Base-by-base conservation (phyloP, 2,329 filamentous ascomycete genomes). In the Leptographium radiaticola region DNA sequence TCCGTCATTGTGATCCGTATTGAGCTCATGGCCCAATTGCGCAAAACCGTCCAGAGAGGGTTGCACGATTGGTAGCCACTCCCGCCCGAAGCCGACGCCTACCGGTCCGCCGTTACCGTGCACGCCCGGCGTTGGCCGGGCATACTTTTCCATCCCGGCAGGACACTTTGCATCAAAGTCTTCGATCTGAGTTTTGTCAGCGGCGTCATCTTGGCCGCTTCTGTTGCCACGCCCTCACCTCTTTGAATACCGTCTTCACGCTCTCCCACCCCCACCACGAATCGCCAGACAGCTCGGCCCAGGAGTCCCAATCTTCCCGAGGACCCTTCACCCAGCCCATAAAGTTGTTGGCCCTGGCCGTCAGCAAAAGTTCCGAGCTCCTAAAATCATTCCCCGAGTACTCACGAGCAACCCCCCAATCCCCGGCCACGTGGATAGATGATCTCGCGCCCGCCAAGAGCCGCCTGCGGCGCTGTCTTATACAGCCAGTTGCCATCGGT, bases 241-340 rank as follows among this genome's bases (percentile, higher is more conserved):
- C 43, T 10, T 39, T 46, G 18, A 53, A 48, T 20, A 53, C 51
- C 7, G 7, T 20, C 33, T 46, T 48, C 15, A 53, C 51, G 15
- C 30, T 53, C 36, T 53, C 45, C 51, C 51, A 53, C 18, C 34
- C 51, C 51, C 51, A 53, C 51, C 51, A 53, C 30, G 34, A 16
- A 15, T 53, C 51, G n/a, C 46, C 51, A 1, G 38, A n/a, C 10
- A 49, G 30, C 10, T 33, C n/a, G 9, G 51, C 51, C 51, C 51
- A 53, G 20, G 33, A 18, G 16, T 53, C 51, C 51, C 51, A 53
- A 44, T 53, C 51, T 12, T 18, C 44, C 30, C 31, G 47, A 25
- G 51, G 51, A 9, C 51, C 51, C 11, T 53, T 53, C 20, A 53
- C 51, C 51, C 51, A 53, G 44, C 42, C 51, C 13, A 53, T 34